These are phyloP conservation scores for Pseudopyrenochaeta lycopersici DNA, from an alignment of 2,329 filamentous ascomycete species.

Conservation along the genomic window DNA sequence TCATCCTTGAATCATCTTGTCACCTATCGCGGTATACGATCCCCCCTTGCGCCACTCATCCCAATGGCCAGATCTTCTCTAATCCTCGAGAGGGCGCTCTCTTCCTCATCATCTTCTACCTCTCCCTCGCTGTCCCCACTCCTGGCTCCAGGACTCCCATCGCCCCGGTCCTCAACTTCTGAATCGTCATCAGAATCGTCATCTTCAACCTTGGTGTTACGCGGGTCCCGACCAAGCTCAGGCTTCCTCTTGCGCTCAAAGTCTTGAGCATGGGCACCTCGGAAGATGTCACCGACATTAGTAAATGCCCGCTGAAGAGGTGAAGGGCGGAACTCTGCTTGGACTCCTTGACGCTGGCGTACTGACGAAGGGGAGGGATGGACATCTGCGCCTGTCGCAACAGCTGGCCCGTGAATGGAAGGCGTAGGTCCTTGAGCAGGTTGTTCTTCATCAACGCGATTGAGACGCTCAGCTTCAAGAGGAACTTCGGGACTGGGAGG, in stretches of 20 bases:
- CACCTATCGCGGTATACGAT: too few species aligned
- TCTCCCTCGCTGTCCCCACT: conserved; percentile 12
- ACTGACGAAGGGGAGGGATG: conserved; percentile 18
- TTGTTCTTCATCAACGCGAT: conserved; percentile 44
- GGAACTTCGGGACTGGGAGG: conserved; percentile 26
- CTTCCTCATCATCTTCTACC: conserved; percentile 14
- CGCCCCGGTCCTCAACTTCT: conserved; percentile 36
- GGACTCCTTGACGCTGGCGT: conserved; percentile 29
- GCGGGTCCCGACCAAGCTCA: conserved; percentile 47
- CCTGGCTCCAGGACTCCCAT: conserved; percentile 5
- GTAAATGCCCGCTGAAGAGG: conserved; percentile 55
- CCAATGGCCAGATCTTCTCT: conserved; percentile 22
- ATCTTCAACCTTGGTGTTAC: conserved; percentile 45
- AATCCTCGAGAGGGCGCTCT: conserved; percentile 21
- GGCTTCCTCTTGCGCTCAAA: conserved; percentile 80
- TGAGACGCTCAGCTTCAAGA: conserved; percentile 9
- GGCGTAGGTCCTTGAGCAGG: conserved; percentile 11
- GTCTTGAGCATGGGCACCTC: conserved; percentile 86
- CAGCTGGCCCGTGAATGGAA: neutral
- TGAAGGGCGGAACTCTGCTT: conserved; percentile 32
- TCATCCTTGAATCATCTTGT: too few species aligned
- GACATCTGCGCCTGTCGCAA: conserved; percentile 22
- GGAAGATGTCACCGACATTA: conserved; percentile 74
- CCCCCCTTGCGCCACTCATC: conserved; percentile 7
- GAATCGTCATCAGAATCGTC: conserved; percentile 28